Evolutionary conservation across 148 eudicot species (phyloP).

Genomic region (Diospyros lotus): DNA sequence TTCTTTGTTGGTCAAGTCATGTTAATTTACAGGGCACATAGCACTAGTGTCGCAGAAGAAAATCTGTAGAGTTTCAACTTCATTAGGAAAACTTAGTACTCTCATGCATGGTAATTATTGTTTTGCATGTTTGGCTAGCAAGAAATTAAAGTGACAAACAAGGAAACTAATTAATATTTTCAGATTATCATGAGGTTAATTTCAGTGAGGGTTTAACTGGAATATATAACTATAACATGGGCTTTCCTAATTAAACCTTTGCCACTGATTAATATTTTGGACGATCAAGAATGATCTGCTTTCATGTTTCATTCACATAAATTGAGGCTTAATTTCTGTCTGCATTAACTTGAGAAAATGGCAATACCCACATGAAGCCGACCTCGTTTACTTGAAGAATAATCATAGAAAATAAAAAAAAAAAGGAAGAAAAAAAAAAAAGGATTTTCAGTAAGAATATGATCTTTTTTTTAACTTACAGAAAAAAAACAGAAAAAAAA

Average conservation of each 20-base stretch:
- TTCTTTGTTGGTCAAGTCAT: conserved; percentile 13
- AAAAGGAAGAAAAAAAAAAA: not conserved
- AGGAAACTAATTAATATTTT: too few species aligned
- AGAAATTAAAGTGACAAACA: not conserved
- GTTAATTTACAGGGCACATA: conserved; percentile 24
- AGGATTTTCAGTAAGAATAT: not conserved
- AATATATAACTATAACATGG: too few species aligned
- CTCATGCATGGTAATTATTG: not conserved
- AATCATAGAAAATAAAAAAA: not conserved
- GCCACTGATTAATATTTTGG: too few species aligned
- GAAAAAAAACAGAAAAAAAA: too few species aligned
- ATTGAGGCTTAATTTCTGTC: conserved; percentile 1
- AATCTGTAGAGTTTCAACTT: not conserved
- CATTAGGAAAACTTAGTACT: not conserved
- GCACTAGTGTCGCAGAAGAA: conserved; percentile 19
- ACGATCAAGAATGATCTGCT: not conserved
- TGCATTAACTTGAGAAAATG: not conserved
- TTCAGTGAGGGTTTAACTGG: too few species aligned
- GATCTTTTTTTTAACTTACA: not conserved
- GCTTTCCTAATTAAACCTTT: too few species aligned
- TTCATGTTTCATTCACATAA: not conserved
- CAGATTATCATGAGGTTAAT: too few species aligned
- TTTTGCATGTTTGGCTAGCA: not conserved
- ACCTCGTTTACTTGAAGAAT: not conserved
- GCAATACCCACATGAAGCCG: conserved; percentile 4